Percentiles rank a stretch among this genome's conserved stretches.
These are phyloP conservation scores for Phlyctochytrium arcticum DNA, from an alignment of 192 early-diverging fungal species.

Conservation along the genomic window DNA sequence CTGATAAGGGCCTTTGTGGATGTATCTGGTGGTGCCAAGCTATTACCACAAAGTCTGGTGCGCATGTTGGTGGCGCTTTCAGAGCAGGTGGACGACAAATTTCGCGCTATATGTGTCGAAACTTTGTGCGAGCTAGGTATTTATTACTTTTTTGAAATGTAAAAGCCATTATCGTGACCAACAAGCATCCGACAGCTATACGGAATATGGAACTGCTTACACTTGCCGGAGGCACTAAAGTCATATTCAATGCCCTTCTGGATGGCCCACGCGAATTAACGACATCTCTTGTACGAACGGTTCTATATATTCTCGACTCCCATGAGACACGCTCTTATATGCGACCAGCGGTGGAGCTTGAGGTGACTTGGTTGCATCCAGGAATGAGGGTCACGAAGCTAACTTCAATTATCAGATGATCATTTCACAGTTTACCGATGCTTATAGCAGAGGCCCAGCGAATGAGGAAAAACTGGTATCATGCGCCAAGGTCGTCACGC, in stretches of 20 bases:
- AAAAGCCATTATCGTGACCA: no score
- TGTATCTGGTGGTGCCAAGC: slow-evolving; percentile 51
- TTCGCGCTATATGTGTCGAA: slow-evolving; percentile 68
- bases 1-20: slow-evolving; percentile 68
- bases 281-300: slow-evolving; percentile 55
- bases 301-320: slow-evolving; percentile 70
- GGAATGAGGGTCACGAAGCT: neutral
- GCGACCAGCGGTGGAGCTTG: slow-evolving; percentile 72
- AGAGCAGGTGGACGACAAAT: slow-evolving; percentile 73
- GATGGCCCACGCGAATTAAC: slow-evolving; percentile 61
- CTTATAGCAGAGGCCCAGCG: slow-evolving; percentile 58
- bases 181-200: no score
- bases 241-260: slow-evolving; percentile 60
- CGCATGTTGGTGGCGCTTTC: slow-evolving; percentile 71
- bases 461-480: slow-evolving; percentile 64
- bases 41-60: slow-evolving; percentile 60
- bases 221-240: slow-evolving; percentile 62
- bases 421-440: slow-evolving; percentile 75
- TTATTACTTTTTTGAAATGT: neutral
- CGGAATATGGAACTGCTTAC: slow-evolving; percentile 56
- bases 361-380: slow-evolving; percentile 45
- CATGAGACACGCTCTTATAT: slow-evolving; percentile 61
- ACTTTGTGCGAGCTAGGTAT: slow-evolving; percentile 76
- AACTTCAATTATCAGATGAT: slow-evolving; percentile 60
- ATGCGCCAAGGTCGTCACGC: slow-evolving; percentile 56